phyloP scores from a whole-genome alignment of 1,139 yeast species.

The Geotrichum bryndzae region DNA sequence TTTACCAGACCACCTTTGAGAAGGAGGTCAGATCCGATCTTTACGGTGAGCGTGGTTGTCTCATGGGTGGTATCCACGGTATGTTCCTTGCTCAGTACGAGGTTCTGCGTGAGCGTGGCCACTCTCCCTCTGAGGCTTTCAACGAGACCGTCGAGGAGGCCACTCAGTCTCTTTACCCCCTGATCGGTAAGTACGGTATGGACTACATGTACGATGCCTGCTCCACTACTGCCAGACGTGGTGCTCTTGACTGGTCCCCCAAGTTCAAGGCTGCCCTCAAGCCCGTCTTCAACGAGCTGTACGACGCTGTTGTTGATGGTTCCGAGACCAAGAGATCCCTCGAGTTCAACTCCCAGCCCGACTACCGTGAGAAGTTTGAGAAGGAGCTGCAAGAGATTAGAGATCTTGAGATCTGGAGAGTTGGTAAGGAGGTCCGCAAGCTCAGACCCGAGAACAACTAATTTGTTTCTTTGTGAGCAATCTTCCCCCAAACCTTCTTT shows the following conservation, averaged over 20 bases:
- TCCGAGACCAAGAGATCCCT: slow-evolving; percentile 96
- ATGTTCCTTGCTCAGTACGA: slow-evolving; percentile 99
- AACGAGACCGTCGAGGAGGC: slow-evolving; percentile 99
- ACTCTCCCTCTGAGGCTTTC: slow-evolving; percentile 99
- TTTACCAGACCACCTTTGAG: slow-evolving; percentile 98
- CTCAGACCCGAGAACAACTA: slow-evolving; percentile 98
- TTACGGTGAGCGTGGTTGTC: slow-evolving; percentile 99
- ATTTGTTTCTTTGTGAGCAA: slow-evolving; percentile 19
- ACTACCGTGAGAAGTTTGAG: slow-evolving; percentile 96
- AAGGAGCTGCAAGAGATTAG: slow-evolving; percentile 88
- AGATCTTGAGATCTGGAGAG: slow-evolving; percentile 98
- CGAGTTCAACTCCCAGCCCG: slow-evolving; percentile 95
- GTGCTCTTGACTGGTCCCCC: slow-evolving; percentile 99
- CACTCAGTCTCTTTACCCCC: slow-evolving; percentile 97
- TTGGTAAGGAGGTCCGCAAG: slow-evolving; percentile 99
- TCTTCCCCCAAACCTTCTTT: not conserved
- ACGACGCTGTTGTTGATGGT: slow-evolving; percentile 93
- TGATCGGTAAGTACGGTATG: slow-evolving; percentile 99
- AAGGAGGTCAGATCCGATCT: slow-evolving; percentile 98
- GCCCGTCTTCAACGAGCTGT: slow-evolving; percentile 95
- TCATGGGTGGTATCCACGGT: slow-evolving; percentile 99
- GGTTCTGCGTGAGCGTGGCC: slow-evolving; percentile 98
- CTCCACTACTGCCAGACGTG: slow-evolving; percentile 99
- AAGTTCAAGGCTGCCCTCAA: slow-evolving; percentile 96
- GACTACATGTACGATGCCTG: slow-evolving; percentile 99